Conservation (phyloP, 192 early-diverging fungal genomes). For the Podila epicladia region DNA sequence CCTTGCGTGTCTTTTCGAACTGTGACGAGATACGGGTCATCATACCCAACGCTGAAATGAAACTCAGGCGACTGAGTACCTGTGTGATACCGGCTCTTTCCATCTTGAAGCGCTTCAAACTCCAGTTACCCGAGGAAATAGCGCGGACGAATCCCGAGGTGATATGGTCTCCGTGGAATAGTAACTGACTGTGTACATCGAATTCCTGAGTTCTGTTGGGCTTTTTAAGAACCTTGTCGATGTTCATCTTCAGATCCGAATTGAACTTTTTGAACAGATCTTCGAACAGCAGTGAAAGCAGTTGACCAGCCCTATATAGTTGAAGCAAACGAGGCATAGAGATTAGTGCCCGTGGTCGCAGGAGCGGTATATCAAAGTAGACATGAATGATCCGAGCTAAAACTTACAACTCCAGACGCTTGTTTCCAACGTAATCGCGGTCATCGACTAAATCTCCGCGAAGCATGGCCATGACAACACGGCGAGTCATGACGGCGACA, state of each 20-base stretch:
- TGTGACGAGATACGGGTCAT: constrained; percentile 96
- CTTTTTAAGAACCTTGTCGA: constrained; percentile 92
- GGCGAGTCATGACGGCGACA: constrained; percentile 92
- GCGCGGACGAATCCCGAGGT: constrained; percentile 91
- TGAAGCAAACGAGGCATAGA: background rate
- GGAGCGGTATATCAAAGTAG: background rate
- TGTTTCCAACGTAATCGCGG: constrained; percentile 98
- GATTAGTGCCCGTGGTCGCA: background rate
- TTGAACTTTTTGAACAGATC: constrained; percentile 98
- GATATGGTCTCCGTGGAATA: constrained; percentile 82
- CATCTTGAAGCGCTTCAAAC: constrained; percentile 99
- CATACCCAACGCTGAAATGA: constrained; percentile 96
- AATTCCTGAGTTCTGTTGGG: constrained; percentile 88
- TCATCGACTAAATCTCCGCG: constrained; percentile 90
- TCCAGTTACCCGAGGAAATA: constrained; percentile 99
- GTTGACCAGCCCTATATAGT: constrained; percentile 82
- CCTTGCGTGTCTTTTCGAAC: constrained; percentile 99
- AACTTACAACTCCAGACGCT: constrained; percentile 92
- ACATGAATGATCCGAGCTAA: background rate
- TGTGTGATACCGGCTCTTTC: constrained; percentile 98
- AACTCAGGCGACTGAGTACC: constrained; percentile 91
- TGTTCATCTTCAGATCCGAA: constrained; percentile 84
- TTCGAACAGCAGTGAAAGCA: constrained; percentile 94
- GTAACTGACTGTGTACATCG: constrained; percentile 83
- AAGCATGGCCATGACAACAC: constrained; percentile 87